Base-by-base conservation (phyloP, 257 asterid genomes). In the Solanum piurae region DNA sequence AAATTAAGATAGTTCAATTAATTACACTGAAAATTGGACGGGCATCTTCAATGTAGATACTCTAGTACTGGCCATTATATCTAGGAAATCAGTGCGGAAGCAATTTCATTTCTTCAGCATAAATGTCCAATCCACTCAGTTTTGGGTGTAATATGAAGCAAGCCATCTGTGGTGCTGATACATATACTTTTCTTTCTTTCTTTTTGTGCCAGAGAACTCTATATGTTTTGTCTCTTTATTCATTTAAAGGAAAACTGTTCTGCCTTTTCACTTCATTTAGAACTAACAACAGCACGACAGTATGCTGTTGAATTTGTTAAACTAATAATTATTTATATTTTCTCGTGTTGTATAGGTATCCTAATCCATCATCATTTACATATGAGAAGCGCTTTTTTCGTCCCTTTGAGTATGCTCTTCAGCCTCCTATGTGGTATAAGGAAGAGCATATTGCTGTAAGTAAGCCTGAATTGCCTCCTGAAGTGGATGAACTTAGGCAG, bases 321-420 rank as follows among this genome's bases (percentile, higher is more conserved):
- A 77, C 21, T 52, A 72, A 60, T 87, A 40, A 88, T 85, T 68
- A 11, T 18, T 46, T 84, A 58, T 44, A 80, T 72, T 62, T 87
- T 20, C 88, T 14, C 89, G 71, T 74, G 21, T 33, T 83, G 90
- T 29, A 20, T 82, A 97, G 99, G 93, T 97, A 96, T 90, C 99
- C 99, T 71, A 97, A 97, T 91, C 99, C 99, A 87, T 96, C 99
- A 89, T 91, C 93, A 55, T 97, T 94, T 88, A 91, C 99, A n/a
- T 97, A 97, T 74, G 99, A 97, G 91, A 95, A 88, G 82, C 99
- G 99, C 82, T 95, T 97, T 83, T 97, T 97, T 89, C 96, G 95
- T 37, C 99, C 99, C 14, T 97, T 97, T 90, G 98, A 97, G 87
- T 94, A 96, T 94, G 99, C 99, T 87, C 98, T 97, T 90, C 99